Conservation (phyloP, 1,284 basidiomycete species). For the Neonothopanus nambi region DNA sequence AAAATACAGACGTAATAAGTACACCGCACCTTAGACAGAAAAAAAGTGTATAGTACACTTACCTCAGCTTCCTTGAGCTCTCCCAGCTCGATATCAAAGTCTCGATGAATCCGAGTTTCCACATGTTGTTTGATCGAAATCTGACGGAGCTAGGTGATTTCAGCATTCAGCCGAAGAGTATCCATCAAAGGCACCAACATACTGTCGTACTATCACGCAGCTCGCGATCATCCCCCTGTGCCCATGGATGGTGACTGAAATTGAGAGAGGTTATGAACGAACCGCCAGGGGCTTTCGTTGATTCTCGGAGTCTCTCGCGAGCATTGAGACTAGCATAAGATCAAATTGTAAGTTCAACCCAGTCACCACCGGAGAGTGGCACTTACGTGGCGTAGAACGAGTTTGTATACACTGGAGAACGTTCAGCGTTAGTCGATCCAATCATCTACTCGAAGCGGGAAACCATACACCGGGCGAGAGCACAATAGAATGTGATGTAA, state of each 20-base stretch:
- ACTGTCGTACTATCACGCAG: too few species aligned
- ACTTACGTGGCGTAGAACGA: slow-evolving; percentile 13
- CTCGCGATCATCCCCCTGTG: background rate
- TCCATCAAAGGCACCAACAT: background rate
- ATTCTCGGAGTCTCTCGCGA: slow-evolving; percentile 4
- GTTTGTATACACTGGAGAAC: slow-evolving; percentile 11
- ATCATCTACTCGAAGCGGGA: background rate
- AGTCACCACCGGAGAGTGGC: background rate
- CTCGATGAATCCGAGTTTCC: slow-evolving; percentile 5
- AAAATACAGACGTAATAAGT: too few species aligned
- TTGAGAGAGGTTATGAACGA: background rate
- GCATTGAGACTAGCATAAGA: slow-evolving; percentile 12
- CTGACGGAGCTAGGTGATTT: background rate
- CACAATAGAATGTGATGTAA: slow-evolving; percentile 13
- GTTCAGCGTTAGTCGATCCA: background rate
- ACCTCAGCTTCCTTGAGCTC: too few species aligned
- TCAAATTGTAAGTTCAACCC: background rate
- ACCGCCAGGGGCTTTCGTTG: background rate
- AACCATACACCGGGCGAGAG: slow-evolving; percentile 14
- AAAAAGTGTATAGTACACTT: too few species aligned
- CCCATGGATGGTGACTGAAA: background rate
- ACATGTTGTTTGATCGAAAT: slow-evolving; percentile 9
- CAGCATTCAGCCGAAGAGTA: background rate
- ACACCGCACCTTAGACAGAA: too few species aligned
- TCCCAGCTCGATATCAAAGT: slow-evolving; percentile 6